Evolutionary conservation across 805 yeast species (phyloP).

Genomic region (Tetrapisispora phaffii): DNA sequence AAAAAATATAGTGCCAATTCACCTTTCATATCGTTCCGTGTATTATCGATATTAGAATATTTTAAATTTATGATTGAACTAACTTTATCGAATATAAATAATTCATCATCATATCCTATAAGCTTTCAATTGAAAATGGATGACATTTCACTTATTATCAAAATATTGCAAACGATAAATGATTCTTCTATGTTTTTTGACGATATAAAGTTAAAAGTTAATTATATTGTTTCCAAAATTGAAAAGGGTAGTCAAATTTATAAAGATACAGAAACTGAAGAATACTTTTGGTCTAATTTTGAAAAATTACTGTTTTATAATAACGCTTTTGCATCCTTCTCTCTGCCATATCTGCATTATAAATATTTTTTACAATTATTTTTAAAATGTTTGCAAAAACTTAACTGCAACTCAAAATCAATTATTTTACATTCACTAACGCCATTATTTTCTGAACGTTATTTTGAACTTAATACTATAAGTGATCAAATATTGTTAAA

Average conservation of each 20-base stretch:
- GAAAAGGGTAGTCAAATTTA: neutral
- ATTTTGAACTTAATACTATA: neutral
- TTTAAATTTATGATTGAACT: conserved; percentile 6
- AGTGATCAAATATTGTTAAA: neutral
- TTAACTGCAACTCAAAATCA: neutral
- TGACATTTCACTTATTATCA: neutral
- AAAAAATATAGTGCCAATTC: conserved; percentile 1
- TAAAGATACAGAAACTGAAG: neutral
- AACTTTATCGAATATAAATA: conserved; percentile 1
- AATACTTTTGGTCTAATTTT: conserved; percentile 8
- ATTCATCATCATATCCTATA: conserved; percentile 10
- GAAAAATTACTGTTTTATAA: conserved; percentile 12
- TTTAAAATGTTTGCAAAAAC: neutral
- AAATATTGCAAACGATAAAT: conserved; percentile 11
- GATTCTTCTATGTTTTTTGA: conserved; percentile 9
- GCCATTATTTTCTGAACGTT: neutral
- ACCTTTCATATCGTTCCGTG: conserved; percentile 15
- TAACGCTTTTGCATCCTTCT: conserved; percentile 12
- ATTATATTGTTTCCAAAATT: conserved; percentile 1
- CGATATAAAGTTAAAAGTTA: conserved; percentile 2
- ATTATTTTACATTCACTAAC: neutral
- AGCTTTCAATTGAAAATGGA: neutral
- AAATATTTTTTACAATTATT: conserved; percentile 6
- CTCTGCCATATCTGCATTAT: conserved; percentile 11
- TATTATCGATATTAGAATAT: conserved; percentile 18